Conservation (phyloP, 352 stramenopile species). For the Globisporangium cystogenes region DNA sequence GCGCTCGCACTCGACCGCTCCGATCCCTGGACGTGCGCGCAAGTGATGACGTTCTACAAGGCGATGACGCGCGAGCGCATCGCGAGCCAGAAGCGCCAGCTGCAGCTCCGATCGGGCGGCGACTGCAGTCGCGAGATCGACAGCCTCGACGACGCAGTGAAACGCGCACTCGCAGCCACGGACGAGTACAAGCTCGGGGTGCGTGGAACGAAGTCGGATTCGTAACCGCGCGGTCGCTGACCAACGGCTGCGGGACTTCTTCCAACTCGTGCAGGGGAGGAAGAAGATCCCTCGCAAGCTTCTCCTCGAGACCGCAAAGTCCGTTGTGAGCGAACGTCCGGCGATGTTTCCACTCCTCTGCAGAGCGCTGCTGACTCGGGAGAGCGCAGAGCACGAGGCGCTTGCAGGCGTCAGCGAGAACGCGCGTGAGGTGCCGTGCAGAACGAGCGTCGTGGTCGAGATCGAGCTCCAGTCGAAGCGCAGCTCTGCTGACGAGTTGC, state of each 20-base stretch:
- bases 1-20: slow-evolving; percentile 14
- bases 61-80: slow-evolving; percentile 19
- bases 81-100: slow-evolving; percentile 4
- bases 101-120: slow-evolving; percentile 3
- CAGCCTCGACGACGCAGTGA: background rate
- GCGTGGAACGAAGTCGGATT: no score
- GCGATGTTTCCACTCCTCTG: no score
- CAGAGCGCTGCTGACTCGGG: background rate
- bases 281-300: no score
- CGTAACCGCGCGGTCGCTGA: no score
- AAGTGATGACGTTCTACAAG: slow-evolving; percentile 24
- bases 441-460: slow-evolving; percentile 1
- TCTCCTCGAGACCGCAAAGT: no score
- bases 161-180: background rate
- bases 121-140: background rate
- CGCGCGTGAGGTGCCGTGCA: background rate
- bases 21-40: slow-evolving; percentile 11
- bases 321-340: no score
- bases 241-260: no score
- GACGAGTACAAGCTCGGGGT: no score
- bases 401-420: background rate
- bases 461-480: background rate
- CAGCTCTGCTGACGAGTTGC: background rate
- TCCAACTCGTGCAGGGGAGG: no score
- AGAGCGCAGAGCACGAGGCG: background rate